phyloP scores from a whole-genome alignment of 192 early-diverging fungal genomes.

The Coemansia sp. region DNA sequence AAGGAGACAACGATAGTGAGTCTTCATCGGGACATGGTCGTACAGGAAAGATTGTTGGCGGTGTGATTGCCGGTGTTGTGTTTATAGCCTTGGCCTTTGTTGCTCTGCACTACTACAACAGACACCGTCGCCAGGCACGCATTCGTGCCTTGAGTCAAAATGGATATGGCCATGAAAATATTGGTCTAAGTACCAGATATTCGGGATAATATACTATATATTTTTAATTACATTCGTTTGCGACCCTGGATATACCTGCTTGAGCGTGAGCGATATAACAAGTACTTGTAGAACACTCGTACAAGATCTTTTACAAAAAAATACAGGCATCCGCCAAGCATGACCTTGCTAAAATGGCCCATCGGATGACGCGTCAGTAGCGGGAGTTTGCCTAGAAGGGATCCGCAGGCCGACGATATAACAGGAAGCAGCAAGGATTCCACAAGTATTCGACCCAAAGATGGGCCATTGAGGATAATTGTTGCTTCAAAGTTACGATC shows the following conservation, averaged over 20 bases:
- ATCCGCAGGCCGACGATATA: constrained; percentile 62
- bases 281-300: constrained; percentile 58
- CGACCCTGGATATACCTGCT: constrained; percentile 43
- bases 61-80: constrained; percentile 29
- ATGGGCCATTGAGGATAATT: constrained; percentile 55
- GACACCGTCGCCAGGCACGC: constrained; percentile 27
- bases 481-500: constrained; percentile 52
- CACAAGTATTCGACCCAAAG: constrained; percentile 59
- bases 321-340: constrained; percentile 58
- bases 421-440: constrained; percentile 66
- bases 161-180: constrained; percentile 29
- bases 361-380: constrained; percentile 48
- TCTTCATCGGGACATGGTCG: constrained; percentile 11
- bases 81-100: constrained; percentile 28
- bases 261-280: constrained; percentile 45
- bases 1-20: background rate
- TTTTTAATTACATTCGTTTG: constrained; percentile 20
- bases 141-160: constrained; percentile 25
- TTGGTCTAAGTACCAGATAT: constrained; percentile 16
- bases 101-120: constrained; percentile 43
- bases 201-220: background rate
- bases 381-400: constrained; percentile 51
- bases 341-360: constrained; percentile 54
- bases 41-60: constrained; percentile 41
- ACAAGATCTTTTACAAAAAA: constrained; percentile 61